Conservation (phyloP, 2,329 filamentous ascomycete species). For the Venturia aucupariae region DNA sequence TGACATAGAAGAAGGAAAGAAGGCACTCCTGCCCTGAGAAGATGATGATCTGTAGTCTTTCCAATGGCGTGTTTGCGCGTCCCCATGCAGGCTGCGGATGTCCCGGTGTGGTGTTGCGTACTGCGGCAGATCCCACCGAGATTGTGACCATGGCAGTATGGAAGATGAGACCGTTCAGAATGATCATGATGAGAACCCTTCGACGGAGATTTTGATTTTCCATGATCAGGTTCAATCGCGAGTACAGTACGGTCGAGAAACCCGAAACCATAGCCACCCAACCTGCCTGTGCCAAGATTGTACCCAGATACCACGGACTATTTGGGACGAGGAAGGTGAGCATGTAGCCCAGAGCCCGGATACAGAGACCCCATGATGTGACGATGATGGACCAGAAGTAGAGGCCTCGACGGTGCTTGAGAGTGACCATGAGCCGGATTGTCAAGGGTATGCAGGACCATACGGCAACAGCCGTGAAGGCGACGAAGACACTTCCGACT, state of each 20-base stretch:
- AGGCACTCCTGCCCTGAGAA: slow-evolving; percentile 3
- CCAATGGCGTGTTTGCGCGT: not conserved
- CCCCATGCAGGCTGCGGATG: not conserved
- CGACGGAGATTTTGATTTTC: slow-evolving; percentile 41
- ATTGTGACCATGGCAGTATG: slow-evolving; percentile 5
- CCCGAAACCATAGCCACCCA: slow-evolving; percentile 55
- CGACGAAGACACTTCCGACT: slow-evolving; percentile 3
- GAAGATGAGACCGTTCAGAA: slow-evolving; percentile 41
- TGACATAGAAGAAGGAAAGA: slow-evolving; percentile 3
- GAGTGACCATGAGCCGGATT: slow-evolving; percentile 32
- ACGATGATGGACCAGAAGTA: slow-evolving; percentile 42
- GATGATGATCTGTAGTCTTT: slow-evolving; percentile 6
- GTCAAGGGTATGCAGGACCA: slow-evolving; percentile 13
- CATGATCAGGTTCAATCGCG: slow-evolving; percentile 51
- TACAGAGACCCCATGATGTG: slow-evolving; percentile 3
- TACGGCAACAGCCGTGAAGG: slow-evolving; percentile 10
- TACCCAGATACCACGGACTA: not conserved
- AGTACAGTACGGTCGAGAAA: slow-evolving; percentile 53
- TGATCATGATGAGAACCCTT: slow-evolving; percentile 48
- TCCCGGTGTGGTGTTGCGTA: not conserved
- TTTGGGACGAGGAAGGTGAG: not conserved
- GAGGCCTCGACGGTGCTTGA: slow-evolving; percentile 37
- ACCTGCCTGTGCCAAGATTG: slow-evolving; percentile 24
- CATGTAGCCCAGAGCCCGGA: slow-evolving; percentile 8
- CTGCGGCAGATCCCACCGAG: not conserved